Percentiles rank a stretch among this genome's conserved stretches.
These are phyloP conservation scores for Torulaspora maleeae DNA, from an alignment of 805 yeast genomes.

Conservation along the genomic window DNA sequence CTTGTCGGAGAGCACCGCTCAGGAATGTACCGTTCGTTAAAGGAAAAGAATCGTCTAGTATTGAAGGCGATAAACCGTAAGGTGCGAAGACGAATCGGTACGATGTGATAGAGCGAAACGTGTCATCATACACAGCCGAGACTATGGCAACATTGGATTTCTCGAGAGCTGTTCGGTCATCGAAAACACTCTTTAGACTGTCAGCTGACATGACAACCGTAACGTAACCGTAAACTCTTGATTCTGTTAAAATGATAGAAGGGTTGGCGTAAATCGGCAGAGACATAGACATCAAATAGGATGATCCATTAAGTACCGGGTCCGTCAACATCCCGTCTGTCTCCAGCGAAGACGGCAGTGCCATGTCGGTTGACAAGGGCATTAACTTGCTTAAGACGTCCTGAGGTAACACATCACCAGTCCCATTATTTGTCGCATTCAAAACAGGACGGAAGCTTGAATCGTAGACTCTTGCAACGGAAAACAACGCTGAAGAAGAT, in stretches of 20 bases:
- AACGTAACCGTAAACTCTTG: slow-evolving; percentile 64
- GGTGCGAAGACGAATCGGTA: slow-evolving; percentile 45
- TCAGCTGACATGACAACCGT: slow-evolving; percentile 53
- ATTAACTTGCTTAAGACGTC: slow-evolving; percentile 39
- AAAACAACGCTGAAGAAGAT: slow-evolving; percentile 57
- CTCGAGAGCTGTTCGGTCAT: slow-evolving; percentile 42
- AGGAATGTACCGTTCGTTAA: slow-evolving; percentile 35
- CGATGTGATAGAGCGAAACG: slow-evolving; percentile 27
- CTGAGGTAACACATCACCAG: slow-evolving; percentile 35
- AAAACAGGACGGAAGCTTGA: slow-evolving; percentile 47
- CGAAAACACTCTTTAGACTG: slow-evolving; percentile 38
- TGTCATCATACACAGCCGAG: slow-evolving; percentile 27
- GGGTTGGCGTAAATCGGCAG: slow-evolving; percentile 69
- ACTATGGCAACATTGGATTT: slow-evolving; percentile 34
- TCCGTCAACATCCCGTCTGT: slow-evolving; percentile 56
- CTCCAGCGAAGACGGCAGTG: slow-evolving; percentile 43
- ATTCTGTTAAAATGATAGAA: slow-evolving; percentile 58
- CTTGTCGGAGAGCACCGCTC: slow-evolving; percentile 35
- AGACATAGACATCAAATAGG: slow-evolving; percentile 67
- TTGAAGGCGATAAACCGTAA: slow-evolving; percentile 15
- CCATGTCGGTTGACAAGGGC: slow-evolving; percentile 47
- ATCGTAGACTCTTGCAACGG: slow-evolving; percentile 65
- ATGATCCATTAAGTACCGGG: slow-evolving; percentile 48
- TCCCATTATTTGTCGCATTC: slow-evolving; percentile 40
- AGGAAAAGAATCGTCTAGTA: slow-evolving; percentile 25